Evolutionary conservation across 1,139 yeast genomes (phyloP).

Genomic region (Pichiaceae sp.): DNA sequence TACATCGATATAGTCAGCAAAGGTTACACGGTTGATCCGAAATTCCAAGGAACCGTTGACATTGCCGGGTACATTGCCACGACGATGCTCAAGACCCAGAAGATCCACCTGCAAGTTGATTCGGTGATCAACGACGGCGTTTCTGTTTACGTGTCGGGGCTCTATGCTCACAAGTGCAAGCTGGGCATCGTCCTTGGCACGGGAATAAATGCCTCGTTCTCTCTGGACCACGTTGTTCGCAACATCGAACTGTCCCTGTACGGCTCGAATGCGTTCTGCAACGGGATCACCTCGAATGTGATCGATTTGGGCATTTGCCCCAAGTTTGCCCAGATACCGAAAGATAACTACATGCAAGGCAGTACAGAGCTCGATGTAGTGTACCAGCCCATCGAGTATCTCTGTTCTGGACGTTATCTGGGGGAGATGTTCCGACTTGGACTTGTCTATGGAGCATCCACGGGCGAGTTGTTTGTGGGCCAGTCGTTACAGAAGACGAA

Average conservation of each 20-base stretch:
- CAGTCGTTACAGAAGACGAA: background rate
- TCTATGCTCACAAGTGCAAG: constrained; percentile 16
- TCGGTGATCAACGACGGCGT: constrained; percentile 27
- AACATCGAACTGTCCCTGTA: constrained; percentile 27
- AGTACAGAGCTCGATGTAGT: constrained; percentile 24
- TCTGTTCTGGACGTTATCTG: constrained; percentile 49
- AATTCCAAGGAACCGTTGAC: constrained; percentile 30
- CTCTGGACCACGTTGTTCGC: constrained; percentile 15
- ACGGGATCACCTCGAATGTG: constrained; percentile 1
- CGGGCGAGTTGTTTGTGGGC: constrained; percentile 26
- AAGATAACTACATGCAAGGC: constrained; percentile 10
- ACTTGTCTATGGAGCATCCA: constrained; percentile 24
- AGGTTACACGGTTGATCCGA: constrained; percentile 38
- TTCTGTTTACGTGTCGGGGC: constrained; percentile 23
- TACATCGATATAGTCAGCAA: constrained; percentile 39
- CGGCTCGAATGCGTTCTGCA: constrained; percentile 16
- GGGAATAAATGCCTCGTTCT: constrained; percentile 24
- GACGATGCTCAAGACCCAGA: constrained; percentile 12
- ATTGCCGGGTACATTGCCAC: constrained; percentile 34
- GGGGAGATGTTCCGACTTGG: constrained; percentile 43
- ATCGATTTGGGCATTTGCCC: constrained; percentile 9
- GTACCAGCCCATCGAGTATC: constrained; percentile 47
- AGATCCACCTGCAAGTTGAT: constrained; percentile 14
- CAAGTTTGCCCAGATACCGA: constrained; percentile 1
- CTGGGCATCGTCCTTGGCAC: constrained; percentile 28